Evolutionary conservation across 345 rosid species (phyloP).

Genomic region (Hibiscus mutabilis): DNA sequence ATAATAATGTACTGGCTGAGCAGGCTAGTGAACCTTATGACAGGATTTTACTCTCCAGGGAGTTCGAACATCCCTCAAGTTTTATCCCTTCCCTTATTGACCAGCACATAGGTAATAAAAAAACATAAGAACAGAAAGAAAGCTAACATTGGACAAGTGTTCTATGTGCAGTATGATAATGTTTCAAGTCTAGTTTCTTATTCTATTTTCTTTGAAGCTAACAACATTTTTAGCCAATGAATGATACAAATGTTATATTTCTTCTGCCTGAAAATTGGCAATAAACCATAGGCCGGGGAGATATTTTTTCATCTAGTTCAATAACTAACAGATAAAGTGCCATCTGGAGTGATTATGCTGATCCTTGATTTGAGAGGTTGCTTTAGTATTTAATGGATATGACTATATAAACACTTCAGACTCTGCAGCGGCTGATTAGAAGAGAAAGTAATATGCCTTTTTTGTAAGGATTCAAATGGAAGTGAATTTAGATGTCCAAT

Average conservation of each 20-base stretch:
- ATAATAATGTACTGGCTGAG: not conserved
- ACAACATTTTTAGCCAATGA: not conserved
- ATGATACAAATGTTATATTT: not conserved
- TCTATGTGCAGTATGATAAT: not conserved
- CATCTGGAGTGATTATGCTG: not conserved
- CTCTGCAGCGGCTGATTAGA: not conserved
- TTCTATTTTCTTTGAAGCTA: not conserved
- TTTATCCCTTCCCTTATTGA: too few relatives aligned
- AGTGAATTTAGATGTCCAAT: not conserved
- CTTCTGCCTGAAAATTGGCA: not conserved
- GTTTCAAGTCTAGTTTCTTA: not conserved
- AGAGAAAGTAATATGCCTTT: not conserved
- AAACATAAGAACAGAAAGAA: too few relatives aligned
- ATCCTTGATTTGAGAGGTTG: not conserved
- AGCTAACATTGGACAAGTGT: not conserved
- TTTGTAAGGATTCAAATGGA: not conserved
- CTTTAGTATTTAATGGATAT: not conserved
- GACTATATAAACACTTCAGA: not conserved
- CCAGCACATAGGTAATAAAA: too few relatives aligned
- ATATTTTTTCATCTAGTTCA: not conserved
- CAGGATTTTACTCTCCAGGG: too few relatives aligned
- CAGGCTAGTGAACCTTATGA: conserved; percentile 1
- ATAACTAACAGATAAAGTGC: not conserved
- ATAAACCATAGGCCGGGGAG: not conserved
- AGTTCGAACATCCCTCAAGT: too few relatives aligned